These are phyloP conservation scores for Solioccasus polychromus DNA, from an alignment of 768 basidiomycete genomes.

Conservation along the genomic window DNA sequence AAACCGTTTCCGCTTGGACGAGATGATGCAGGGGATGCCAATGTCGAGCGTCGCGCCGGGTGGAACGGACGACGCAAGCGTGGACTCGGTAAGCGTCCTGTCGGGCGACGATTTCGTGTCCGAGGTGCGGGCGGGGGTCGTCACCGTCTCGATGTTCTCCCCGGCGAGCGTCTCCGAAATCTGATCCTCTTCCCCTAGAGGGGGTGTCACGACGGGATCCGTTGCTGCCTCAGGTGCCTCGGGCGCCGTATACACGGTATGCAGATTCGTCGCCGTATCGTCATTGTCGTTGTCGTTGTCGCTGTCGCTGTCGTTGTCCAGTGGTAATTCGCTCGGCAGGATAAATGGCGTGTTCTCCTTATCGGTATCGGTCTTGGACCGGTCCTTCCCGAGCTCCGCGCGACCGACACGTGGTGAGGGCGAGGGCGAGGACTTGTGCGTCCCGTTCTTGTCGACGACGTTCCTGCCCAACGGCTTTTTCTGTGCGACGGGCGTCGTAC, in stretches of 20 bases:
- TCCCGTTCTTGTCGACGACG: slow-evolving; percentile 12
- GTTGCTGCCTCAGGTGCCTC: slow-evolving; percentile 9
- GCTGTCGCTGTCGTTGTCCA: slow-evolving; percentile 41
- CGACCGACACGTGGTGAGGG: slow-evolving; percentile 19
- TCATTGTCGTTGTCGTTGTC: slow-evolving; percentile 41
- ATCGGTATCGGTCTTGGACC: slow-evolving; percentile 32
- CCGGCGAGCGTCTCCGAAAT: slow-evolving; percentile 18
- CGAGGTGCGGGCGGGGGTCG: slow-evolving; percentile 18
- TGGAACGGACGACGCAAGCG: slow-evolving; percentile 22
- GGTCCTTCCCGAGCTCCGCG: slow-evolving; percentile 26
- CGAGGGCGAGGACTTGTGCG: slow-evolving; percentile 9
- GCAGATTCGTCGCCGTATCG: slow-evolving; percentile 29
- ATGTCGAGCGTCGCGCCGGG: slow-evolving; percentile 74
- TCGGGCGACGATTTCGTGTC: slow-evolving; percentile 18
- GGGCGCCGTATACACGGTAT: slow-evolving; percentile 22
- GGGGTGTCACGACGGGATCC: slow-evolving; percentile 10
- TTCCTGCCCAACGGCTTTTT: slow-evolving; percentile 18
- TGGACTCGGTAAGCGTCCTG: slow-evolving; percentile 21
- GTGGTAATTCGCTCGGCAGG: slow-evolving; percentile 29
- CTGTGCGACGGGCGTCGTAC: slow-evolving; percentile 21
- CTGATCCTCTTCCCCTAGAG: slow-evolving; percentile 13
- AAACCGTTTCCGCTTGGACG: slow-evolving; percentile 79
- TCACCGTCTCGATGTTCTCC: slow-evolving; percentile 28
- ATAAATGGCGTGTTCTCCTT: slow-evolving; percentile 16
- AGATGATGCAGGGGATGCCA: slow-evolving; percentile 88